Base-by-base conservation (phyloP, 139 green algal genomes). In the Deuterostichococcus epilithicus region DNA sequence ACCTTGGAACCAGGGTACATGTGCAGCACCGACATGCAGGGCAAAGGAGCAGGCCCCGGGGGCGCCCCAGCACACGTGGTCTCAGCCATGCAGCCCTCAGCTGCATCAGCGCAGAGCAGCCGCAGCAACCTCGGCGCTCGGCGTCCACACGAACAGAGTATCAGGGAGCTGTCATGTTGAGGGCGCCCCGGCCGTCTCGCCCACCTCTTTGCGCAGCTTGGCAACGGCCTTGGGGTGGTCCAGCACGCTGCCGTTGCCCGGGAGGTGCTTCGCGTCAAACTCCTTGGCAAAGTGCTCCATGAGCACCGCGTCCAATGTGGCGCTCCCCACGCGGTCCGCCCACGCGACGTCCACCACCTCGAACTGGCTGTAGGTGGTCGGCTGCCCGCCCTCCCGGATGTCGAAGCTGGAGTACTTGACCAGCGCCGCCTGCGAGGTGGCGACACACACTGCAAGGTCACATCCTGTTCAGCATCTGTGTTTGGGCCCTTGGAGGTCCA, bases 331-430 rank as follows among this genome's bases (percentile, higher is more conserved):
- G 28, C 79, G 71, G 0, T 85, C 86, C 78, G 95, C 89, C 93
- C 93, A 99, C 15, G 91, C 88, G 32, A 97, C 88, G 76, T 97
- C 94, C 45, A 88, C 81, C 25, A 98, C 90, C 81, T 98, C 93
- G 72, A 98, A 93, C 88, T 99, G 94, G 66, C 88, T 94, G 45
- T 78, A 74, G 3, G 72, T 78, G 72, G 91, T 91, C 26, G 78
- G 70, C 81, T 92, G 94, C 59, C 87, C 87, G 4, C 44, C 70
- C 70, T 95, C 88, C 80, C 91, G 94, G 45, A 80, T 72, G 2
- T 76, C 76, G 76, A 93, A 98, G 26, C 86, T 87, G 67, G 87
- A 95, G 88, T 90, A 99, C 78, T 86, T 87, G 23, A 97, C 87
- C 13, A 97, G 86, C 0, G 93, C 86, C 1, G 87, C 94, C 78